Conservation (phyloP, 1,284 basidiomycete genomes). For the Kalmanozyma brasiliensis region DNA sequence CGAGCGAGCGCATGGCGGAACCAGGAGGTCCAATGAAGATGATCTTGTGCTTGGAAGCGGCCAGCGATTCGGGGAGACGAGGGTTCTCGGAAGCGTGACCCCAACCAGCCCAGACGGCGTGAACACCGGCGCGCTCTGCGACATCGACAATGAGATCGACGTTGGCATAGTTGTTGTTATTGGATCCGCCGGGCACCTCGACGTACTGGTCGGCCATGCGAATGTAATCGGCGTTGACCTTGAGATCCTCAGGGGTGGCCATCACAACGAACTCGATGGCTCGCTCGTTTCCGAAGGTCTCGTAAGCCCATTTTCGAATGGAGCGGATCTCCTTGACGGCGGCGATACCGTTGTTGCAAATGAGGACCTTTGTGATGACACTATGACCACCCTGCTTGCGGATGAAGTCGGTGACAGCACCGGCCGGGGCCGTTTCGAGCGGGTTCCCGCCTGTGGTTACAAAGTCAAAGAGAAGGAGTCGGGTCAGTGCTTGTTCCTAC, state of each 20-base stretch:
- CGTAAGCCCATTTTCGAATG: conserved; percentile 99
- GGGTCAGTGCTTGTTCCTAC: conserved; percentile 8
- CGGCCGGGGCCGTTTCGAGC: conserved; percentile 81
- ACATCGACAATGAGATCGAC: conserved; percentile 99
- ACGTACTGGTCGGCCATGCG: conserved; percentile 99
- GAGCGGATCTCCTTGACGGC: conserved; percentile 99
- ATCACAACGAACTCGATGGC: conserved; percentile 99
- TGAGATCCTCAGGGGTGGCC: conserved; percentile 96
- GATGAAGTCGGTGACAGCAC: conserved; percentile 90
- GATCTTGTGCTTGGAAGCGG: conserved; percentile 91
- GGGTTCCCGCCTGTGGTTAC: conserved; percentile 84
- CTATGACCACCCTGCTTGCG: conserved; percentile 92
- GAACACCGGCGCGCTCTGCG: conserved; percentile 94
- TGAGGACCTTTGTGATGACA: conserved; percentile 91
- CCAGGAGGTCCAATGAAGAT: conserved; percentile 99
- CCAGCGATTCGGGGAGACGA: conserved; percentile 91
- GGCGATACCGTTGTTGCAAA: conserved; percentile 81
- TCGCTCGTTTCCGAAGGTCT: conserved; percentile 95
- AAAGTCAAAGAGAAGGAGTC: not conserved
- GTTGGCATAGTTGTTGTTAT: conserved; percentile 99
- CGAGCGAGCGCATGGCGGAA: conserved; percentile 97
- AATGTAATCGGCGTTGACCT: conserved; percentile 99
- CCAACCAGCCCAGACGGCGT: conserved; percentile 99
- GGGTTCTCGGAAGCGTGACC: conserved; percentile 99
- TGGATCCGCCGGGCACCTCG: conserved; percentile 96